Evolutionary conservation across 352 stramenopile species (phyloP), one percentile per base, ranked within the genome.

Genomic region (Phytophthora hybrid): DNA sequence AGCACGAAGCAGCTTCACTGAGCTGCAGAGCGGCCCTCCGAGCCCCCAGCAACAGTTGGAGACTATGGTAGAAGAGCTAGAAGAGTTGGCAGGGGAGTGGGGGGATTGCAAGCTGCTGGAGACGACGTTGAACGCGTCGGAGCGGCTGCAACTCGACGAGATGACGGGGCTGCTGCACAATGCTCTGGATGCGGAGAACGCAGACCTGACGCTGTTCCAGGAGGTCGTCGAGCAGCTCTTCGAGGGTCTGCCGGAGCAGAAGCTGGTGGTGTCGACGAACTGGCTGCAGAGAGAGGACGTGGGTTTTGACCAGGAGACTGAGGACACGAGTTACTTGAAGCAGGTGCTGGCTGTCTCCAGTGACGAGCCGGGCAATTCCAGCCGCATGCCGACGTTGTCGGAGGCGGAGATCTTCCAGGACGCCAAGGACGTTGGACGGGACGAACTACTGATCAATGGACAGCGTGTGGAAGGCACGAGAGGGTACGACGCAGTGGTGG

Each of bases 341-440:
- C 75, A 83, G 14, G 56, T 92, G 16, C 29, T 88, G 39, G 57
- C 65, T 0, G 61, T 80, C 21, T 47, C 49, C 44, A 69, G 69
- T 57, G 56, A 63, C 4, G 34, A 61, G 10, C 13, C 26, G 13
- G 32, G 10, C 16, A 71, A 67, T n/a, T 9, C 11, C 10, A 62
- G 32, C 34, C 58, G 44, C 37, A 68, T 66, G 23, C 85, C 29
- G 7, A 73, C 29, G 5, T 67, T 93, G 4, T 81, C 81, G 1
- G 84, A 93, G 8, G 83, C 82, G 0, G 74, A 93, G 55, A 81
- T 76, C 29, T 92, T 92, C 57, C 88, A 95, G 66, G 88, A 95
- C 61, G 79, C 88, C 7, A 95, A 95, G 67, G 88, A 95, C 70
- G 88, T 95, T 61, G 73, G 81, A 39, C 85, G 88, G n/a, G 88